A percentile compares a stretch with the other conserved stretches of the same genome.
These are phyloP conservation scores for Blumeria graminis DNA, from an alignment of 2,329 filamentous ascomycete genomes.

Conservation along the genomic window DNA sequence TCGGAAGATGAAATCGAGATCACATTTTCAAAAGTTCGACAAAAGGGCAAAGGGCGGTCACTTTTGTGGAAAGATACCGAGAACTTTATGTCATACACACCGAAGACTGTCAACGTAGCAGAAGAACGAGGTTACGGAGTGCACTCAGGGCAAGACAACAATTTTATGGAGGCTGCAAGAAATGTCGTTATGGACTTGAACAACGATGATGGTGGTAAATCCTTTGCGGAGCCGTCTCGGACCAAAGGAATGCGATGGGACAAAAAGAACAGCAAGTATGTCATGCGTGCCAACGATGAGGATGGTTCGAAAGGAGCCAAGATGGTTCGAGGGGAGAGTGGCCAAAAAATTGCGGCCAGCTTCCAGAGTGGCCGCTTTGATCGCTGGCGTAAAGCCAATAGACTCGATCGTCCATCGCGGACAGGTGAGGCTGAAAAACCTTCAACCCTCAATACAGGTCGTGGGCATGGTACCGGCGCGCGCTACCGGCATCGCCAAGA, in stretches of 20 bases:
- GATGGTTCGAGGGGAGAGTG: slow-evolving; percentile 71
- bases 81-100: slow-evolving; percentile 91
- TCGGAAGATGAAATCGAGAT: slow-evolving; percentile 40
- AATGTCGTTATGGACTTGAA: slow-evolving; percentile 76
- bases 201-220: slow-evolving; percentile 62
- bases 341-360: slow-evolving; percentile 81
- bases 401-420: slow-evolving; percentile 51
- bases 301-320: slow-evolving; percentile 55
- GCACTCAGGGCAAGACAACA: slow-evolving; percentile 46
- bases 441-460: slow-evolving; percentile 13
- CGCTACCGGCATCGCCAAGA: slow-evolving; percentile 72
- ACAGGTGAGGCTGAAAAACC: slow-evolving; percentile 57
- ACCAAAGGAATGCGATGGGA: slow-evolving; percentile 74
- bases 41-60: slow-evolving; percentile 27
- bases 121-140: slow-evolving; percentile 90
- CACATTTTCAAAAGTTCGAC: slow-evolving; percentile 37
- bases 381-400: slow-evolving; percentile 70
- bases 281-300: slow-evolving; percentile 73
- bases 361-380: slow-evolving; percentile 92
- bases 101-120: slow-evolving; percentile 52
- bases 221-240: slow-evolving; percentile 54
- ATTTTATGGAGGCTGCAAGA: slow-evolving; percentile 74
- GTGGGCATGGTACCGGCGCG: slow-evolving; percentile 21
- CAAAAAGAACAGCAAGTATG: slow-evolving; percentile 90
- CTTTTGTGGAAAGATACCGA: slow-evolving; percentile 61